phyloP scores from a whole-genome alignment of 805 yeast genomes.

The Wickerhamomyces tratensis region DNA sequence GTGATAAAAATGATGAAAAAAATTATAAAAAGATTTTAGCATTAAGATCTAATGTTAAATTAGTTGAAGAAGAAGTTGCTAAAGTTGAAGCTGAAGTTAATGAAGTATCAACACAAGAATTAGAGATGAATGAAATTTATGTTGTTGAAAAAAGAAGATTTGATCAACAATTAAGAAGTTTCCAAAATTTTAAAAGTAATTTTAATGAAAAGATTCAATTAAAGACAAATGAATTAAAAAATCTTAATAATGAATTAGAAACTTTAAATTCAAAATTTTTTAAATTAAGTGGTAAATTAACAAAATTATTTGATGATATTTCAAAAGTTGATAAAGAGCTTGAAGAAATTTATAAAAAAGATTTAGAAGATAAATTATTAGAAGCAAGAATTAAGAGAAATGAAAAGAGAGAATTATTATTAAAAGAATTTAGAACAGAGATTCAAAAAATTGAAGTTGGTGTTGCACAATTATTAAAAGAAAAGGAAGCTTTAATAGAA shows the following conservation, averaged over 20 bases:
- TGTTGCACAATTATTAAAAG: conserved; percentile 7
- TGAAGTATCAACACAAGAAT: conserved; percentile 16
- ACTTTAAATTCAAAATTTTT: conserved; percentile 23
- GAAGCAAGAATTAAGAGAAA: conserved; percentile 11
- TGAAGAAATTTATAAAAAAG: conserved; percentile 3
- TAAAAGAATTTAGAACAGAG: conserved; percentile 17
- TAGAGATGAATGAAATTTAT: conserved; percentile 28
- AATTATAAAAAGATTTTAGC: conserved; percentile 18
- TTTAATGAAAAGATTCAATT: conserved; percentile 16
- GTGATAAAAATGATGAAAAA: conserved; percentile 48
- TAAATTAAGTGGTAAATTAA: conserved; percentile 20
- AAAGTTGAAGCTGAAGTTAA: conserved; percentile 9
- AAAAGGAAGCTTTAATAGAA: too few relatives aligned
- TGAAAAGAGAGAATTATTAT: conserved; percentile 11
- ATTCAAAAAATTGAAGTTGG: conserved; percentile 13
- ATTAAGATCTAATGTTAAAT: conserved; percentile 13
- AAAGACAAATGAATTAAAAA: conserved; percentile 13
- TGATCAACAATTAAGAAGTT: conserved; percentile 24
- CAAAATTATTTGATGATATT: conserved; percentile 17
- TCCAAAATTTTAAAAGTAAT: conserved; percentile 21
- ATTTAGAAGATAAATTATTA: conserved; percentile 8
- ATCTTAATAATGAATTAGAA: conserved; percentile 20
- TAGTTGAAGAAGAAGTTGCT: conserved; percentile 15
- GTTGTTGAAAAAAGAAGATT: conserved; percentile 26
- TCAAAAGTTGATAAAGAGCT: conserved; percentile 8